Evolutionary conservation across 163 green algal genomes (phyloP).

Genomic region (Scenedesmus sp.): DNA sequence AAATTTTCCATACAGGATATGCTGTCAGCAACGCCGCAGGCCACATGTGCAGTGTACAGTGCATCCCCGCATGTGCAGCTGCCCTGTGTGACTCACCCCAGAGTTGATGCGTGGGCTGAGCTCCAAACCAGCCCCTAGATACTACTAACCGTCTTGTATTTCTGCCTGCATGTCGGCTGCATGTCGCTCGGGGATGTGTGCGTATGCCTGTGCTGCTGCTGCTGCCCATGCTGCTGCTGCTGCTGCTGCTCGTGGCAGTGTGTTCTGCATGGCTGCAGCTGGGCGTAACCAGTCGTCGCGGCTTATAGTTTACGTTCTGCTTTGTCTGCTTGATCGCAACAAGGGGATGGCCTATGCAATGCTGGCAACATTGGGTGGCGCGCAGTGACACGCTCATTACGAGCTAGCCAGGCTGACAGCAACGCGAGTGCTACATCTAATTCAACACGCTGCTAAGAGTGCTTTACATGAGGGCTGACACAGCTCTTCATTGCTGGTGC

Average conservation of each 20-base stretch:
- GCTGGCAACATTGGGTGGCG: background rate
- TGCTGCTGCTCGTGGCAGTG: background rate
- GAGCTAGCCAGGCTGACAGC: background rate
- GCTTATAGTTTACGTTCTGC: background rate
- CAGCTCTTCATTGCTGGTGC: background rate
- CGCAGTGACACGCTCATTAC: slow-evolving; percentile 1
- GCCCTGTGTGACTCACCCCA: slow-evolving; percentile 10
- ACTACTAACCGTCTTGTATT: background rate
- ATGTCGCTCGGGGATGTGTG: background rate
- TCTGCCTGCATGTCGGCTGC: background rate
- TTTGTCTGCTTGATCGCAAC: background rate
- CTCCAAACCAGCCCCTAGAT: background rate
- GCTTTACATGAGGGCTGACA: background rate
- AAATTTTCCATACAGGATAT: background rate
- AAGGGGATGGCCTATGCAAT: background rate
- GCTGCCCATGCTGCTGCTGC: background rate
- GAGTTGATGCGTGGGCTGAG: background rate
- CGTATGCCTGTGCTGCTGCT: background rate
- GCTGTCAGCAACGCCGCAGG: too few relatives aligned
- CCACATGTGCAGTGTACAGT: background rate
- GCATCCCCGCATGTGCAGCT: background rate
- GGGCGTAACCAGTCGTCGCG: background rate
- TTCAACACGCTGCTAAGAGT: background rate
- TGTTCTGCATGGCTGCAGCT: background rate
- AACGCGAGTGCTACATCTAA: background rate